These are phyloP conservation scores for Suhomyces yuchorum DNA, from an alignment of 1,139 yeast species.

Conservation along the genomic window DNA sequence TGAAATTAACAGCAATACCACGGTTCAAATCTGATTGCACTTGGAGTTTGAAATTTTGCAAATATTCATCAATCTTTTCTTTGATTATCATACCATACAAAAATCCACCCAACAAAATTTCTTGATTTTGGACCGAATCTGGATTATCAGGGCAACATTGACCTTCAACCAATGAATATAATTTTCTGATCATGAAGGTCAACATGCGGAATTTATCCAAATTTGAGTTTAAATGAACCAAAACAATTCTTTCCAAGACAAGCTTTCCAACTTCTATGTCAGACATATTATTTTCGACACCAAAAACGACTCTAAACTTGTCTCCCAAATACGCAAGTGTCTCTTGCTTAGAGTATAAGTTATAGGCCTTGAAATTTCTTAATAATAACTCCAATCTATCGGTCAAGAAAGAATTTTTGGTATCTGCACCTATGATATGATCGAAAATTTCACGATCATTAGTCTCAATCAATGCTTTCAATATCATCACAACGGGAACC, in stretches of 20 bases:
- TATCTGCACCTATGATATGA: conserved; percentile 90
- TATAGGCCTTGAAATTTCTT: conserved; percentile 82
- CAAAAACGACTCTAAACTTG: conserved; percentile 91
- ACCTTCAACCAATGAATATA: conserved; percentile 93
- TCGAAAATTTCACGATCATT: conserved; percentile 95
- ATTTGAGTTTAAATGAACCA: conserved; percentile 78
- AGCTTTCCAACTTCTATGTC: conserved; percentile 91
- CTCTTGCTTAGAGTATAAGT: conserved; percentile 77
- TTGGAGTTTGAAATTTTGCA: conserved; percentile 71
- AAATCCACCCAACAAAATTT: conserved; percentile 93
- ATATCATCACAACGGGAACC: conserved; percentile 89
- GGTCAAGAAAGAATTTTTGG: conserved; percentile 86
- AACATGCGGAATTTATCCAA: conserved; percentile 83
- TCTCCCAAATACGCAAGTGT: conserved; percentile 93
- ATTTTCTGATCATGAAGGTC: conserved; percentile 91
- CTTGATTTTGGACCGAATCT: conserved; percentile 99
- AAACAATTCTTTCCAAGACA: conserved; percentile 77
- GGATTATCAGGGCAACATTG: conserved; percentile 98
- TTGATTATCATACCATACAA: conserved; percentile 94
- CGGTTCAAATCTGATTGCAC: conserved; percentile 80
- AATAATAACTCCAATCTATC: conserved; percentile 95
- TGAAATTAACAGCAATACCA: conserved; percentile 80
- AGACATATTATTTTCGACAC: conserved; percentile 82
- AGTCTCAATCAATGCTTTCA: conserved; percentile 87
- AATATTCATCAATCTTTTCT: conserved; percentile 93